These are phyloP conservation scores for Chlamydomonas schloesseri DNA, from an alignment of 139 green algal species.

Conservation along the genomic window DNA sequence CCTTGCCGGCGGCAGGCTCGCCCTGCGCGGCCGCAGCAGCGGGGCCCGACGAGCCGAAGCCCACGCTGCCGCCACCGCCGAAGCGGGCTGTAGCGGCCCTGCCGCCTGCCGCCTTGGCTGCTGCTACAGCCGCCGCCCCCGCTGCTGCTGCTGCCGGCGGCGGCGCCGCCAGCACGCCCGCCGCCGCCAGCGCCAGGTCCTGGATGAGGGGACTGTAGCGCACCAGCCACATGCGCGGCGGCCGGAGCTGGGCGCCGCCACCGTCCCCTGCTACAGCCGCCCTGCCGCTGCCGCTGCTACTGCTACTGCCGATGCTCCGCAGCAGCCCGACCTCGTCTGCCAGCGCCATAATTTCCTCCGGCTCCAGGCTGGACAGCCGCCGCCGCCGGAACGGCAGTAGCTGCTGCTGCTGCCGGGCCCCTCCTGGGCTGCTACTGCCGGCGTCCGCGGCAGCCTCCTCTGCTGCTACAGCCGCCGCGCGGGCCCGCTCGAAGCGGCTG, in stretches of 20 bases:
- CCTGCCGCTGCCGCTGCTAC: not conserved
- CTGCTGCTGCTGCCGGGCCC: too few species aligned
- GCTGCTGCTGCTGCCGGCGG: too few species aligned
- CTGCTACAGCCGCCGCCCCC: not conserved
- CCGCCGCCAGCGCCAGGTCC: constrained; percentile 5
- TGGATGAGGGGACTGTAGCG: constrained; percentile 15
- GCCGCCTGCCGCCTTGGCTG: not conserved
- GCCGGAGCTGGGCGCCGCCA: not conserved
- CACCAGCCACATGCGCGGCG: constrained; percentile 34
- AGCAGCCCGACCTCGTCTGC: not conserved
- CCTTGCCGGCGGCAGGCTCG: not conserved
- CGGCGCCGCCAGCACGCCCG: not conserved
- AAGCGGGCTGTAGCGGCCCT: too few species aligned
- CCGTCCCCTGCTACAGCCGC: not conserved
- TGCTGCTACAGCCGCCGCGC: not conserved
- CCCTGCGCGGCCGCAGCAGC: not conserved
- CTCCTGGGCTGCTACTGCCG: too few species aligned
- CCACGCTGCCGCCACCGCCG: too few species aligned
- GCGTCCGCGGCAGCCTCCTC: not conserved
- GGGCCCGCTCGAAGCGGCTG: constrained; percentile 16
- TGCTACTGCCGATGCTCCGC: too few species aligned
- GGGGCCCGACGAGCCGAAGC: not conserved
- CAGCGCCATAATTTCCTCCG: not conserved
- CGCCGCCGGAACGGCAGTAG: constrained; percentile 2
- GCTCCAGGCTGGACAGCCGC: not conserved